phyloP scores from a whole-genome alignment of 2,329 filamentous ascomycete genomes.

The Ceratocystis colombiana region DNA sequence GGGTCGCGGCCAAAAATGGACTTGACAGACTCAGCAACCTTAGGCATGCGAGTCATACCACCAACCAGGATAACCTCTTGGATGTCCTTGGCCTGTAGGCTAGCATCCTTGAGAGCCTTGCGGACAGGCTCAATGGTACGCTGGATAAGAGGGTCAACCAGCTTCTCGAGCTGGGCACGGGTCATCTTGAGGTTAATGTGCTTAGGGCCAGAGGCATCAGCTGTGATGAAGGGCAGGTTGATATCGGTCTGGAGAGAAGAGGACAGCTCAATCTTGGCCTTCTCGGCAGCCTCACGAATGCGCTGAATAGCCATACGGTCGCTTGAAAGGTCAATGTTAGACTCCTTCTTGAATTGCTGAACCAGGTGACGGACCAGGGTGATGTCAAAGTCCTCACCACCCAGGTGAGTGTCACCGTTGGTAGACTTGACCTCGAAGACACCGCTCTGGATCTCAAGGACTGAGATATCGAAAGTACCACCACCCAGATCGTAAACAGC shows the following conservation, averaged over 20 bases:
- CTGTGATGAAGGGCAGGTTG: constrained; percentile 97
- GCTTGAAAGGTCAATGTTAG: constrained; percentile 74
- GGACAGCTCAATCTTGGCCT: constrained; percentile 98
- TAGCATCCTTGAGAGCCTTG: constrained; percentile 94
- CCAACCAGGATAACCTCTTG: constrained; percentile 96
- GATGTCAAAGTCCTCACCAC: constrained; percentile 97
- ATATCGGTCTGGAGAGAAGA: constrained; percentile 93
- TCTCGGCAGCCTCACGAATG: constrained; percentile 97
- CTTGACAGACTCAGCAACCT: constrained; percentile 94
- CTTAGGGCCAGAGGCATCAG: constrained; percentile 88
- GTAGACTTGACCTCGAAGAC: constrained; percentile 99
- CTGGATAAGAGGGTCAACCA: constrained; percentile 80
- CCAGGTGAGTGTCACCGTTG: constrained; percentile 96
- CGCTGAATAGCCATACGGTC: constrained; percentile 99
- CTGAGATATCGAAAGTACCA: constrained; percentile 98
- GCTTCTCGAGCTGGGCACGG: constrained; percentile 81
- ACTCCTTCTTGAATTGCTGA: constrained; percentile 92
- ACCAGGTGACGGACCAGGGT: constrained; percentile 87
- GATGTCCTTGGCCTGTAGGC: constrained; percentile 82
- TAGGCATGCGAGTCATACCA: constrained; percentile 99
- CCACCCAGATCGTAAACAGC: constrained; percentile 97
- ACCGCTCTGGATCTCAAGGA: constrained; percentile 93
- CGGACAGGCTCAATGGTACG: constrained; percentile 85
- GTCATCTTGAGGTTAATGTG: constrained; percentile 96
- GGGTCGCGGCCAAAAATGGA: constrained; percentile 92